These are phyloP conservation scores for Irineochytrium annulatum DNA, from an alignment of 192 early-diverging fungal species.

Conservation along the genomic window DNA sequence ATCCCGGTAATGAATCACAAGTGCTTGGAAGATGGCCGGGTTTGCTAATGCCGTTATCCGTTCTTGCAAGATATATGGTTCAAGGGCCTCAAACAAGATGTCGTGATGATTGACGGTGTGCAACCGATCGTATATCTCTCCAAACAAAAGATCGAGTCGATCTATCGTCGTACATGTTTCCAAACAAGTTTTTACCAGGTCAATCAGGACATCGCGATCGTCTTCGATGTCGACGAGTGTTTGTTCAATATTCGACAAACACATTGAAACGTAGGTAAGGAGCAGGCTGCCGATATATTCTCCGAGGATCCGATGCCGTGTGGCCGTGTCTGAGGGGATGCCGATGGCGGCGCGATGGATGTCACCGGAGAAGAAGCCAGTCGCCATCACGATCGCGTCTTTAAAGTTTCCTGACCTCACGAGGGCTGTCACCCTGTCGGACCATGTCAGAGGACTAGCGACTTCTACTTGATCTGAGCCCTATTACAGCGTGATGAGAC, in stretches of 20 bases:
- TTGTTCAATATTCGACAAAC: constrained; percentile 24
- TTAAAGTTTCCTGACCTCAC: constrained; percentile 40
- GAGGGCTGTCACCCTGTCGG: constrained; percentile 37
- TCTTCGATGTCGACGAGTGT: constrained; percentile 6
- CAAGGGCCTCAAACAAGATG: constrained; percentile 40
- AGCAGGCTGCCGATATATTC: constrained; percentile 32
- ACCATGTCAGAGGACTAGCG: constrained; percentile 39
- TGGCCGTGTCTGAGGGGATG: constrained; percentile 27
- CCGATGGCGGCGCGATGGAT: constrained; percentile 28
- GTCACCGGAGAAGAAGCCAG: constrained; percentile 33
- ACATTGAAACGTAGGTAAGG: constrained; percentile 39
- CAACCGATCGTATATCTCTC: constrained; percentile 47
- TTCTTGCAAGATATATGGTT: constrained; percentile 38
- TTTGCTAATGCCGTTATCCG: constrained; percentile 23
- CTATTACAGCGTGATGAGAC: constrained; percentile 3
- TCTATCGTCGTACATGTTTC: constrained; percentile 33
- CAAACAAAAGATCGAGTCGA: constrained; percentile 42
- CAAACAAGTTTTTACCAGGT: constrained; percentile 31
- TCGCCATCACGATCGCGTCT: constrained; percentile 37
- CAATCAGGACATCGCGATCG: constrained; percentile 17
- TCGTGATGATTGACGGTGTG: constrained; percentile 20
- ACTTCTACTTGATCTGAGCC: constrained; percentile 27
- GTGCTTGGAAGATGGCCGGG: constrained; percentile 33
- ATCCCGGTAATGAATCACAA: constrained; percentile 19
- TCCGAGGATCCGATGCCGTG: constrained; percentile 21